A percentile compares a stretch with the other conserved stretches of the same genome.
Evolutionary conservation across 192 early-diverging fungal species (phyloP).

Genomic region (Podila horticola): DNA sequence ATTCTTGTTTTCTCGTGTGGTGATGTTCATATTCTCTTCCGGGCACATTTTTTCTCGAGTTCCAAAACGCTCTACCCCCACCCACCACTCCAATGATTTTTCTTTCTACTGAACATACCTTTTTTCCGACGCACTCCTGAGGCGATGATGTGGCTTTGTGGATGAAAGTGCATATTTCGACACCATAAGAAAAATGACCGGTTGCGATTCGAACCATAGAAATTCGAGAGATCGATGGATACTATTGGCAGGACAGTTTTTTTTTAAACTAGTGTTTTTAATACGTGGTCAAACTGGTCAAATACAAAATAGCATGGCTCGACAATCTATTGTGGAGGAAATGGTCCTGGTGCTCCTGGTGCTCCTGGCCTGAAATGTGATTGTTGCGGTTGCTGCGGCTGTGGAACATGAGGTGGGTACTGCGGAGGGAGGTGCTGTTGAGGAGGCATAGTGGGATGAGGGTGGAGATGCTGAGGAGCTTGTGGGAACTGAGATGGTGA

Average conservation of each 20-base stretch:
- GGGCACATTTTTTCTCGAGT: background rate
- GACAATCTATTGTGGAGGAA: background rate
- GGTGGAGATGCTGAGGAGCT: background rate
- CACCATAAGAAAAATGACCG: background rate
- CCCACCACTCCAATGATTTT: background rate
- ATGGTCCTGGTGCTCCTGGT: background rate
- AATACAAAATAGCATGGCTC: background rate
- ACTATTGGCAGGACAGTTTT: background rate
- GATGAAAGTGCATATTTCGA: no score
- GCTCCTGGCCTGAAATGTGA: background rate
- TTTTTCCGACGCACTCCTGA: background rate
- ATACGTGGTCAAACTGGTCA: background rate
- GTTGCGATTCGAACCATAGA: slow-evolving; percentile 14
- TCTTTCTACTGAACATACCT: background rate
- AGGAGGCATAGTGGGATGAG: no score
- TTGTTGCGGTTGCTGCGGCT: background rate
- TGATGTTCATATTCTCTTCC: background rate
- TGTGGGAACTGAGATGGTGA: background rate
- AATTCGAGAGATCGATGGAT: background rate
- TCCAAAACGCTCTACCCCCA: slow-evolving; percentile 16
- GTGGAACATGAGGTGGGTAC: background rate
- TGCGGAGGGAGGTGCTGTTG: no score
- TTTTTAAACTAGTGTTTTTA: background rate
- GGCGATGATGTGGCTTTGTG: background rate
- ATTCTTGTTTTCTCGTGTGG: no score